Evolutionary conservation across 441 rosid genomes (phyloP), one percentile per base, ranked within the genome.

Genomic region (Raphanus hybrid): DNA sequence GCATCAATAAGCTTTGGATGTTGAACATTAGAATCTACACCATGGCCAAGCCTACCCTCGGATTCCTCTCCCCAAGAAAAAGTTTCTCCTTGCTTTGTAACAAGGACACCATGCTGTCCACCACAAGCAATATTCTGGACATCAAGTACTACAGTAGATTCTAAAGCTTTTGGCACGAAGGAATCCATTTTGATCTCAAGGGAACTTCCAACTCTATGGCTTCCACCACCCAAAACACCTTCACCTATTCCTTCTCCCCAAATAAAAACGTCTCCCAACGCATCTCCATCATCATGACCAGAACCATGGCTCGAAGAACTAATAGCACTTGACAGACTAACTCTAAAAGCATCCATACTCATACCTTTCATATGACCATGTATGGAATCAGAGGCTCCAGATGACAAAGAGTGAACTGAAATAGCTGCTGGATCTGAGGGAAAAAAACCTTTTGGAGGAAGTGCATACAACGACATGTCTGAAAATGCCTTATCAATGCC

Each of bases 221-320:
- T 74, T 77, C 98, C 99, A 81, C 98, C 97, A 81, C 99, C 99
- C 78, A 93, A 73, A 79, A 85, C 82, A 77, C 95, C 97, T 78
- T 95, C 99, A 45, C 92, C 97, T 5, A 84, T 87, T 76, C 92
- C 92, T 83, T 93, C 97, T 35, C 99, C 98, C 99, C 99, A 95
- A 52, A 95, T 86, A 80, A 89, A 90, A 81, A 95, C 98, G 89
- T 95, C 99, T 45, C 98, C 98, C 78, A 95, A 69, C 55, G 99
- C 94, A 84, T 93, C 98, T 74, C 97, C 95, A 70, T 95, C 99
- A 85, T 95, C 98, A 87, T 95, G 97, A 76, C 99, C 99, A 80
- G 99, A 95, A 73, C 97, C 99, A 66, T 93, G 99, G 80, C 99
- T 95, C 64, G 98, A 91, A 64, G 99, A 95, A 82, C 99, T 95